Percentiles rank a stretch among this genome's conserved stretches.
phyloP scores from a whole-genome alignment of 2,329 filamentous ascomycete genomes.

The Trichoderma sp. region DNA sequence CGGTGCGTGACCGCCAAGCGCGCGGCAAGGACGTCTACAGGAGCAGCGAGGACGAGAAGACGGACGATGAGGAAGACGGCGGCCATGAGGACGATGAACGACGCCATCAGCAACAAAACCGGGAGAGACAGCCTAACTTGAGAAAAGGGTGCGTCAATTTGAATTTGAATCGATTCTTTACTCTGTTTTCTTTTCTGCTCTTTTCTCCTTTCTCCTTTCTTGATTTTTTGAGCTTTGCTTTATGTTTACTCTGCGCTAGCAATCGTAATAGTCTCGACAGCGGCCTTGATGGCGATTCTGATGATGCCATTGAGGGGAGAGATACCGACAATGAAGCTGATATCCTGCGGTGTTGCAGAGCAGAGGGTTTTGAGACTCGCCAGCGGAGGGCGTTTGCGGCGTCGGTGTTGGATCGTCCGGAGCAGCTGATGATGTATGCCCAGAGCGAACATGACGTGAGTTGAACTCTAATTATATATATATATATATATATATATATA shows the following conservation, averaged over 20 bases:
- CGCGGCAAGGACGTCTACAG: conserved; percentile 58
- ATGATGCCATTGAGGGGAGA: conserved; percentile 24
- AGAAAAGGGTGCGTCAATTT: background rate
- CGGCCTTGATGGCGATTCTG: conserved; percentile 2
- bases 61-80: background rate
- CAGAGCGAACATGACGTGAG: conserved; percentile 49
- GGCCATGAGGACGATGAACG: background rate
- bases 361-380: conserved; percentile 45
- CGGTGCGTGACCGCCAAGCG: conserved; percentile 61
- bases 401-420: conserved; percentile 57
- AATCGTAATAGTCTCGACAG: background rate
- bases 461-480: background rate
- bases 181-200: background rate
- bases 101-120: background rate
- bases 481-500: background rate
- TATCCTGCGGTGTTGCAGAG: conserved; percentile 25
- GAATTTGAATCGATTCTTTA: background rate
- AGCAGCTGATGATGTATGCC: conserved; percentile 61
- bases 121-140: background rate
- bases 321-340: background rate
- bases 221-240: background rate
- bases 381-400: conserved; percentile 54
- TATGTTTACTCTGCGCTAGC: background rate
- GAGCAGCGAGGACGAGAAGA: conserved; percentile 33
- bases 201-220: conserved; percentile 3